These are phyloP conservation scores for Chimonanthus salicifolius DNA, from an alignment of 164 flowering plant species.

Conservation along the genomic window DNA sequence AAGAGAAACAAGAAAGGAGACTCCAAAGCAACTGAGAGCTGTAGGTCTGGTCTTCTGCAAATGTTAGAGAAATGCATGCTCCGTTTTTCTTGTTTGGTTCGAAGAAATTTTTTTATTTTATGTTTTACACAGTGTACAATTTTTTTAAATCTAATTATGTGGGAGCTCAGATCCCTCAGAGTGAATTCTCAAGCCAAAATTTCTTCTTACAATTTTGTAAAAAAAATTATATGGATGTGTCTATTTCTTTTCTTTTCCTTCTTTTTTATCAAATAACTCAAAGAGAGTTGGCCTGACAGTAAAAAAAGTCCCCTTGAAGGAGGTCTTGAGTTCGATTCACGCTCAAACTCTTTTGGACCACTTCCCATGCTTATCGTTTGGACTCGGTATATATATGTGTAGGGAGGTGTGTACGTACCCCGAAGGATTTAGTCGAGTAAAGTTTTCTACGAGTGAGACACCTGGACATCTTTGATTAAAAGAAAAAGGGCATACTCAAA, in stretches of 20 bases:
- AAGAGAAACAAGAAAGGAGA: conserved; percentile 44
- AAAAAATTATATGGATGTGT: too few species aligned
- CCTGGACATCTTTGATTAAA: too few species aligned
- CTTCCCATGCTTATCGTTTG: too few species aligned
- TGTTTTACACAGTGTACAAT: neutral
- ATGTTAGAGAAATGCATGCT: neutral
- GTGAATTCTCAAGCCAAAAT: neutral
- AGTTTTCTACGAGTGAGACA: too few species aligned
- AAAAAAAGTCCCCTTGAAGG: too few species aligned
- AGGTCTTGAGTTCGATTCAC: too few species aligned
- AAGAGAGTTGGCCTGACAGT: too few species aligned
- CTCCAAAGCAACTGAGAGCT: conserved; percentile 47
- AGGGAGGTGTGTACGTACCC: too few species aligned
- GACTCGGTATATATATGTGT: too few species aligned
- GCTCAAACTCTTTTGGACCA: too few species aligned
- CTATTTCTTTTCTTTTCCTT: too few species aligned
- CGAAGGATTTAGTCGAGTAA: too few species aligned
- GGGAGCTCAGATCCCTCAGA: neutral
- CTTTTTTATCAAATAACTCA: neutral
- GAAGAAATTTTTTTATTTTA: neutral
- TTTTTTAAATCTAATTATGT: neutral
- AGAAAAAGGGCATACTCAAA: neutral
- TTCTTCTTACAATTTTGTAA: neutral
- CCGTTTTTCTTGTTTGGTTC: neutral
- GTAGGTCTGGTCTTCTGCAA: neutral